Base-by-base conservation (phyloP, 495 filamentous ascomycete species). In the Tuber brumale region DNA sequence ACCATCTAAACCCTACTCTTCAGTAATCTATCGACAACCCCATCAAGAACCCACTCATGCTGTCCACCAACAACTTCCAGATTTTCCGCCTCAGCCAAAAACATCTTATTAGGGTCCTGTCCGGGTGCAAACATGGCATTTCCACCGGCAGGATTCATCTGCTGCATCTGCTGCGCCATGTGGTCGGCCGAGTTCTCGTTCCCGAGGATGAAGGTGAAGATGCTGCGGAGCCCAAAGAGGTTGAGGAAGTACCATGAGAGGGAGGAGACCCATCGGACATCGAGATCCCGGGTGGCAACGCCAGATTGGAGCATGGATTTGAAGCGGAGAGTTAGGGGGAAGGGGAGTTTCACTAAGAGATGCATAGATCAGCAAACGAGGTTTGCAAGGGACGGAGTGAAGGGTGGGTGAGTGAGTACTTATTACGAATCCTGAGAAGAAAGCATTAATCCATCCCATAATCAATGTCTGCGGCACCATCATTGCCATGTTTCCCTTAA, bases 401-500 rank as follows among this genome's bases (percentile, higher is more conserved):
- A 27, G n/a, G 16, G 41, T n/a, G 69, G 27, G 74, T 35, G 31
- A 31, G 75, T 31, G 48, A 57, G 72, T 86, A 97, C 94, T 92
- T 70, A 98, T 97, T 57, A 99, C 95, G 84, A 97, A 99, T 35
- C 95, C 95, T 66, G 92, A 94, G 82, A 99, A 99, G 84, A 98
- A 98, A 0, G 95, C 94, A 86, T 98, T 99, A 81, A 99, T 97
- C 95, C 95, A 99, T 73, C 95, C 93, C 95, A 99, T 99, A 78
- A 98, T 98, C 84, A 98, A 85, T 6, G 94, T 98, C 84, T 99
- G 97, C 70, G 95, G 96, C 61, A 99, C 93, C 88, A 99, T 98
- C 95, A 97, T 98, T 79, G 95, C 94, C 93, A 99, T 97, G 82
- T 99, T 97, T 72, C 94, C 94, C 89, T 97, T 99, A 90, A 98